Percentiles rank a stretch among this genome's conserved stretches.
phyloP scores from a whole-genome alignment of 2,329 filamentous ascomycete genomes.

The Cladophialophora carrionii region DNA sequence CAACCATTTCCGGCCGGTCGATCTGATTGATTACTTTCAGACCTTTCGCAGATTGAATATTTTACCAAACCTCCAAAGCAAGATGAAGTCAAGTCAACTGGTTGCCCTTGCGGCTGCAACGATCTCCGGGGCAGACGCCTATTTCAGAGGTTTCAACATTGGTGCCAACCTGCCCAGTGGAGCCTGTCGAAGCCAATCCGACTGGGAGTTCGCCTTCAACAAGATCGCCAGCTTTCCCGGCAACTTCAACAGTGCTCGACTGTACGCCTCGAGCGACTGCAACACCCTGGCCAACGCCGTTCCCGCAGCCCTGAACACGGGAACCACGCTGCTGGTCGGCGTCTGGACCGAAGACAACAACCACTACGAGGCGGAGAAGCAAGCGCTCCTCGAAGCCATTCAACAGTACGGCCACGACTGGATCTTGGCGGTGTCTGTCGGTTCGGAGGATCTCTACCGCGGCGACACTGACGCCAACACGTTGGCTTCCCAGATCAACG shows the following conservation, averaged over 20 bases:
- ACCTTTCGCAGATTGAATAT: not conserved
- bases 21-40: not conserved
- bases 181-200: conserved; percentile 39
- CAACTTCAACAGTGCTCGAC: conserved; percentile 39
- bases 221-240: conserved; percentile 39
- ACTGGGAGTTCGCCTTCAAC: conserved; percentile 41
- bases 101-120: conserved; percentile 28
- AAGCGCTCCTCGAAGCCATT: conserved; percentile 62
- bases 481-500: conserved; percentile 54
- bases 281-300: conserved; percentile 55
- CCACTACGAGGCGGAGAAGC: conserved; percentile 64
- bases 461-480: conserved; percentile 48
- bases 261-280: conserved; percentile 49
- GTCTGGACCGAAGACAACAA: conserved; percentile 59
- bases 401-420: conserved; percentile 60
- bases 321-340: conserved; percentile 65
- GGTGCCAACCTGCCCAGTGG: conserved; percentile 40
- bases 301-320: conserved; percentile 63
- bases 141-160: conserved; percentile 41
- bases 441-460: conserved; percentile 70
- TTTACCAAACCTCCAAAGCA: not conserved
- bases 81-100: conserved; percentile 33
- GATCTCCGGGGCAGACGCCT: conserved; percentile 37
- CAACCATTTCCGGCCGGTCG: not conserved
- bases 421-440: conserved; percentile 67